These are phyloP conservation scores for Nemania sp. DNA, from an alignment of 2,329 filamentous ascomycete species.

Conservation along the genomic window DNA sequence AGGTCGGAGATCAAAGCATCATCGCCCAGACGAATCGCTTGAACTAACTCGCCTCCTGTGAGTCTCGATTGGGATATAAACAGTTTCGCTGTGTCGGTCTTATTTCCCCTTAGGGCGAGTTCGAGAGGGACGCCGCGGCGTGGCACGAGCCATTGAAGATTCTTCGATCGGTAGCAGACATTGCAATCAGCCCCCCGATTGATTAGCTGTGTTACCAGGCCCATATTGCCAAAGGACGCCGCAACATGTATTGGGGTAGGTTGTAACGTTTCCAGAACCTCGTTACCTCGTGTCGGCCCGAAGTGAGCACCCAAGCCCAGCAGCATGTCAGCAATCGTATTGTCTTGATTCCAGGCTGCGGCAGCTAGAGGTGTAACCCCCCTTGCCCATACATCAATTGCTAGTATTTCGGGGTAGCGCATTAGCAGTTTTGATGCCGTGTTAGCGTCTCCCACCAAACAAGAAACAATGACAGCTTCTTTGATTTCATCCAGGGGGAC, in stretches of 20 bases:
- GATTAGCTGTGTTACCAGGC: background rate
- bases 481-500: too few relatives aligned
- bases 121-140: background rate
- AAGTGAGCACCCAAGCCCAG: background rate
- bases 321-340: background rate
- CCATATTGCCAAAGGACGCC: background rate
- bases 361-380: conserved; percentile 4
- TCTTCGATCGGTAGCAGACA: background rate
- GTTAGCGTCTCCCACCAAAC: background rate
- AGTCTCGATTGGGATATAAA: background rate
- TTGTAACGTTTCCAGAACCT: background rate
- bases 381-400: background rate
- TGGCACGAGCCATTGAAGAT: too few relatives aligned
- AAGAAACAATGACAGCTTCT: background rate
- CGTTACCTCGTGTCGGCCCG: background rate
- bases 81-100: background rate
- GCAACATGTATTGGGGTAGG: conserved; percentile 4
- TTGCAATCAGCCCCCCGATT: background rate
- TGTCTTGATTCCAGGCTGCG: conserved; percentile 7
- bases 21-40: background rate
- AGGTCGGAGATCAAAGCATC: background rate
- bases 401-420: too few relatives aligned
- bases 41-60: background rate
- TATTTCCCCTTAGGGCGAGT: background rate
- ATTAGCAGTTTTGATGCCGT: background rate